A percentile compares a stretch with the other conserved stretches of the same genome.
Evolutionary conservation across 345 rosid species (phyloP).

Genomic region (Syzygium aromaticum): DNA sequence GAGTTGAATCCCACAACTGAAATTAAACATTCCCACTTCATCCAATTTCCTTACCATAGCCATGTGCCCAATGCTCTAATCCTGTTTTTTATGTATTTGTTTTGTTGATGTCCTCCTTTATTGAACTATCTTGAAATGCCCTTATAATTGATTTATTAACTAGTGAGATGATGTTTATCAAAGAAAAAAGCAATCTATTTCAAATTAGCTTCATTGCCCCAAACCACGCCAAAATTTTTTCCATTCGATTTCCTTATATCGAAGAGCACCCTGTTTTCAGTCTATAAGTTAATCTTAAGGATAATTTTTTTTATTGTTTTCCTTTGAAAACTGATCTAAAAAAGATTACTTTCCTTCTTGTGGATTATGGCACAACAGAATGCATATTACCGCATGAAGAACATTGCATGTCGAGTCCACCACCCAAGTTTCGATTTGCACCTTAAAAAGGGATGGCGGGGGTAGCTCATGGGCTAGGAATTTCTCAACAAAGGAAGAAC

Average conservation of each 20-base stretch:
- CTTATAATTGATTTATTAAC: background rate
- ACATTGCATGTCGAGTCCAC: background rate
- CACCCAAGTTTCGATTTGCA: background rate
- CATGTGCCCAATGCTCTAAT: background rate
- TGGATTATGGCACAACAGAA: background rate
- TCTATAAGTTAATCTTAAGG: background rate
- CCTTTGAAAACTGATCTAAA: background rate
- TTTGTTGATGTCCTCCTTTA: background rate
- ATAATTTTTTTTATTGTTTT: background rate
- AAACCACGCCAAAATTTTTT: background rate
- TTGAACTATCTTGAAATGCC: background rate
- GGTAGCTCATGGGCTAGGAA: background rate
- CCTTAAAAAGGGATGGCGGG: background rate
- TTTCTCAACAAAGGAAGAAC: background rate
- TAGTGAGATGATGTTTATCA: background rate
- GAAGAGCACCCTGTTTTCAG: background rate
- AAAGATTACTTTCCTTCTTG: background rate
- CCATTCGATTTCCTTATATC: background rate
- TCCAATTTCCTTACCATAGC: too few relatives aligned
- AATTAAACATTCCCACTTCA: too few relatives aligned
- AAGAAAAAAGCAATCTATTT: background rate
- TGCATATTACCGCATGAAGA: background rate
- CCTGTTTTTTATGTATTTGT: background rate
- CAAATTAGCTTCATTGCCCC: background rate
- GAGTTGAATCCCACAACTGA: too few relatives aligned